These are phyloP conservation scores for Aureobasidium sp. DNA, from an alignment of 2,329 filamentous ascomycete genomes.

Conservation along the genomic window DNA sequence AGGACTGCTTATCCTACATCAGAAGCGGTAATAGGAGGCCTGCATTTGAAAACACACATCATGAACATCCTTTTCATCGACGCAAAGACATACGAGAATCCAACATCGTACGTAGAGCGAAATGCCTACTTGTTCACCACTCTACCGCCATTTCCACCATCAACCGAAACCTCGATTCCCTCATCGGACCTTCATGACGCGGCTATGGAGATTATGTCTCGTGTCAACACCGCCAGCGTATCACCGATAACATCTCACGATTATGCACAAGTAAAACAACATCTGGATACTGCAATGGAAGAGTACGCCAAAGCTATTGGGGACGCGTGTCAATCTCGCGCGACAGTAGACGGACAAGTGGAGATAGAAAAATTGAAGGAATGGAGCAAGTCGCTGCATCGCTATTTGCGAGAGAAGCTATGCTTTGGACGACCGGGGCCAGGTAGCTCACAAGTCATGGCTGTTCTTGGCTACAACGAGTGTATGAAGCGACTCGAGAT, in stretches of 20 bases:
- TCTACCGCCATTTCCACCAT: slow-evolving; percentile 5
- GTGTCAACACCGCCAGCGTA: background rate
- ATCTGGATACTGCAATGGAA: background rate
- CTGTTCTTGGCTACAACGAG: slow-evolving; percentile 46
- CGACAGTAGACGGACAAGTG: slow-evolving; percentile 13
- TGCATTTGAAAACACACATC: slow-evolving; percentile 40
- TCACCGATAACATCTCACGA: background rate
- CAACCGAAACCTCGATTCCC: slow-evolving; percentile 1
- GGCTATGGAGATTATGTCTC: background rate
- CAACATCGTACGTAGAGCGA: slow-evolving; percentile 46
- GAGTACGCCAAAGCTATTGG: background rate
- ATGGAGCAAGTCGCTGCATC: slow-evolving; percentile 37
- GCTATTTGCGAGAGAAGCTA: slow-evolving; percentile 50
- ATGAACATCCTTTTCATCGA: slow-evolving; percentile 45
- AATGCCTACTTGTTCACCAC: slow-evolving; percentile 50
- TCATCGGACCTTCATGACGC: background rate
- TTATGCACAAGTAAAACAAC: background rate
- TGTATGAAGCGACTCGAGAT: slow-evolving; percentile 31
- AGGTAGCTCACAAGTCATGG: slow-evolving; percentile 45
- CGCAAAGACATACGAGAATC: slow-evolving; percentile 49
- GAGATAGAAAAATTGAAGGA: slow-evolving; percentile 18
- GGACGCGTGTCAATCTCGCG: background rate
- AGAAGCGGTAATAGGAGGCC: slow-evolving; percentile 16
- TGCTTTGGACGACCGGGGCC: slow-evolving; percentile 47
- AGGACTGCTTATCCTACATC: slow-evolving; percentile 15